Evolutionary conservation across 1,284 basidiomycete species (phyloP).

Genomic region (Naganishia sp.): DNA sequence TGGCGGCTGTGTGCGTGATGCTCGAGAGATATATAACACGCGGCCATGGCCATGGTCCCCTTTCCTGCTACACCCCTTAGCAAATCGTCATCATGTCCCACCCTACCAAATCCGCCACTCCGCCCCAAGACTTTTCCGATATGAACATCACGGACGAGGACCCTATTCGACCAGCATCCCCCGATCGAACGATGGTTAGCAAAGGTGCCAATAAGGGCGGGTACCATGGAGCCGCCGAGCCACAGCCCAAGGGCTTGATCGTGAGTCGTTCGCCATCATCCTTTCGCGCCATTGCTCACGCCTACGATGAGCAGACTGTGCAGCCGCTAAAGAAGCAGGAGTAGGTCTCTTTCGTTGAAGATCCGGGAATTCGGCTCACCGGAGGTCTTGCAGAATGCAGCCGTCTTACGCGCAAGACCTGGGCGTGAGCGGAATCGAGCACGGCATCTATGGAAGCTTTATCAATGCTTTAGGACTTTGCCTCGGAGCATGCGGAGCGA

Average conservation of each 20-base stretch:
- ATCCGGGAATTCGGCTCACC: neutral
- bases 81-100: conserved; percentile 1
- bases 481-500: conserved; percentile 64
- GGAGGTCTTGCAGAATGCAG: conserved; percentile 43
- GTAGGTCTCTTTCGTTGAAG: conserved; percentile 36
- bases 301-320: conserved; percentile 39
- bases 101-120: neutral
- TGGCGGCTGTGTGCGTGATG: neutral
- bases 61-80: neutral
- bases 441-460: conserved; percentile 81
- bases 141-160: conserved; percentile 31
- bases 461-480: conserved; percentile 61
- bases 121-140: conserved; percentile 14
- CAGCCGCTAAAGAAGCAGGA: conserved; percentile 52
- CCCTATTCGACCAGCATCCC: conserved; percentile 25
- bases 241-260: conserved; percentile 14
- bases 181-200: conserved; percentile 25
- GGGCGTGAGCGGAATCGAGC: conserved; percentile 63
- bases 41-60: too few species aligned
- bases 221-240: conserved; percentile 23
- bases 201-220: conserved; percentile 19
- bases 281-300: neutral
- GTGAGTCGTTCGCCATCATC: conserved; percentile 1
- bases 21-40: neutral
- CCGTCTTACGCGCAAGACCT: conserved; percentile 87